These are phyloP conservation scores for Thelonectria discophora DNA, from an alignment of 2,329 filamentous ascomycete genomes.

Conservation along the genomic window DNA sequence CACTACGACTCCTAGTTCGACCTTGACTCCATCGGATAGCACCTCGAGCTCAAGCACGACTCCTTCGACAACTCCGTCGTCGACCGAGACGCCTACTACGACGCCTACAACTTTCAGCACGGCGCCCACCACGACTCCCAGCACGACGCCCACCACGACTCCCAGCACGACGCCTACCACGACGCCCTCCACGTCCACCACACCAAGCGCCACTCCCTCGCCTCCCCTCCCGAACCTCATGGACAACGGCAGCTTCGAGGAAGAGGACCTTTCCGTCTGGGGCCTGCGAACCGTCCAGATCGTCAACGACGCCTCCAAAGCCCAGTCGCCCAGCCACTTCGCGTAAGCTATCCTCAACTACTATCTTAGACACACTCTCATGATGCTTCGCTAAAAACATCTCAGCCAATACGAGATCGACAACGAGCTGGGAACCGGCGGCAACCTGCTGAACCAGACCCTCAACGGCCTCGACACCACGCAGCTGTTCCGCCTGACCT, in stretches of 20 bases:
- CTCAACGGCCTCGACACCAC: constrained; percentile 15
- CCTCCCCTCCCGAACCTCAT: constrained; percentile 1
- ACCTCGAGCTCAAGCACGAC: neutral
- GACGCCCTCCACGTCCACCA: neutral
- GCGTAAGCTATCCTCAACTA: constrained; percentile 7
- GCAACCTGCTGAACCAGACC: constrained; percentile 23
- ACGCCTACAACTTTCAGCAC: no score
- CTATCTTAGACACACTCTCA: neutral
- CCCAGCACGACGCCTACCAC: neutral
- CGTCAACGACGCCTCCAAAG: neutral
- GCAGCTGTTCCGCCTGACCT: constrained; percentile 5
- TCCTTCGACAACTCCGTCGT: no score
- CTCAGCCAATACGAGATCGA: constrained; percentile 1
- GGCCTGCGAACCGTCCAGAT: constrained; percentile 3
- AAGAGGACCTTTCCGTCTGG: constrained; percentile 7
- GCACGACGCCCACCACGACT: neutral
- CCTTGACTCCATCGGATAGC: neutral
- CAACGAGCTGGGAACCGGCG: neutral
- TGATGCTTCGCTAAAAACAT: constrained; percentile 2
- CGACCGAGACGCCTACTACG: no score
- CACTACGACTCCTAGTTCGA: neutral
- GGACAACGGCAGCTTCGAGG: constrained; percentile 17
- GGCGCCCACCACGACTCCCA: neutral
- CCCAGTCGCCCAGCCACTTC: constrained; percentile 13
- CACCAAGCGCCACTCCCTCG: neutral